These are phyloP conservation scores for Starmerella vaccinii DNA, from an alignment of 805 yeast genomes.

Conservation along the genomic window DNA sequence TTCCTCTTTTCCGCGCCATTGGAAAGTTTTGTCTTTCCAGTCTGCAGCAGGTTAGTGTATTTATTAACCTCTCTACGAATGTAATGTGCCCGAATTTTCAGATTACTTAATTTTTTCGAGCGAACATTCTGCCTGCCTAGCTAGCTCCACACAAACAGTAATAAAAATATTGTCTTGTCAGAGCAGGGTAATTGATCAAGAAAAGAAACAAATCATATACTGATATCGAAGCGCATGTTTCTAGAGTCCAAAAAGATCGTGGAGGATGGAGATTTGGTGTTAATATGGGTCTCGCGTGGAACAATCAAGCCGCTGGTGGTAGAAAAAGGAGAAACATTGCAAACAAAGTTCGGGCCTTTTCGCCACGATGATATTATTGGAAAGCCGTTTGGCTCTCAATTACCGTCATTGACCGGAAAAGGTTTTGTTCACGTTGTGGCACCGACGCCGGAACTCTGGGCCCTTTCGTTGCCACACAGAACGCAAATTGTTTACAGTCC, in stretches of 20 bases:
- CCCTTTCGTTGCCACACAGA: conserved; percentile 88
- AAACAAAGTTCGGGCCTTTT: conserved; percentile 83
- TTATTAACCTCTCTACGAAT: not conserved
- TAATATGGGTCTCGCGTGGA: conserved; percentile 76
- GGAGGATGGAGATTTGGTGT: conserved; percentile 75
- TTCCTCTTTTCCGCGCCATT: conserved; percentile 10
- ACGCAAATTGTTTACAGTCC: conserved; percentile 97
- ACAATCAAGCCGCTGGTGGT: conserved; percentile 66
- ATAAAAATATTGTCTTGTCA: not conserved
- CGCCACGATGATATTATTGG: conserved; percentile 81
- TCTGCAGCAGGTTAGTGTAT: not conserved
- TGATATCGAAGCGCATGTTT: conserved; percentile 8
- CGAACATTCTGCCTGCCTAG: not conserved
- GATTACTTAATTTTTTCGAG: conserved; percentile 18
- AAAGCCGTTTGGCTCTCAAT: conserved; percentile 70
- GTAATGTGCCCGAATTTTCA: conserved; percentile 4
- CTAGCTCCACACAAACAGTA: not conserved
- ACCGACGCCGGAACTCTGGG: conserved; percentile 95
- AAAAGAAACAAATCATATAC: no score
- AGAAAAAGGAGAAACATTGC: conserved; percentile 48
- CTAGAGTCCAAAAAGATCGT: conserved; percentile 43
- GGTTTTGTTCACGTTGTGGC: conserved; percentile 80
- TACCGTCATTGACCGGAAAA: conserved; percentile 51
- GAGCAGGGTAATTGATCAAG: not conserved
- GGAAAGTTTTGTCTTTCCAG: not conserved